Conservation (phyloP, 225 moss, liverwort and hornwort genomes). For the Polytrichum commune region DNA sequence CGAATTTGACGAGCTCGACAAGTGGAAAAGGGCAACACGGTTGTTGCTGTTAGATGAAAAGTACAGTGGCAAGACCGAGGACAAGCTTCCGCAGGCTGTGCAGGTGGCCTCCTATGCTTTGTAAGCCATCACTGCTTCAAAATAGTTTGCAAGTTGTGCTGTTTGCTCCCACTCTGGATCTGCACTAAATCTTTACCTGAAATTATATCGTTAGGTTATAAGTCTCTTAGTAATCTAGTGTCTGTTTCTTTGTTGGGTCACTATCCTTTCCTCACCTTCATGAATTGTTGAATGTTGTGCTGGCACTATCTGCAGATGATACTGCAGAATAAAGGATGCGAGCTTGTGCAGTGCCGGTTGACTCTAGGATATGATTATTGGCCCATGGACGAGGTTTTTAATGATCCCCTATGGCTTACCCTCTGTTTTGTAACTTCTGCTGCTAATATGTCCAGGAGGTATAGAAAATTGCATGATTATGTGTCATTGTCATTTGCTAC, state of each 20-base stretch:
- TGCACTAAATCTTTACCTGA: no score
- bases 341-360: conserved; percentile 70
- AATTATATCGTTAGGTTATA: no score
- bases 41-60: conserved; percentile 77
- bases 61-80: conserved; percentile 28
- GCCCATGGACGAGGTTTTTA: conserved; percentile 81
- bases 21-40: conserved; percentile 64
- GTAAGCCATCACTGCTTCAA: conserved; percentile 3
- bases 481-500: no score
- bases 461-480: no score
- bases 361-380: conserved; percentile 84
- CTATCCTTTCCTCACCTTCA: no score
- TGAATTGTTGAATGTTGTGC: no score
- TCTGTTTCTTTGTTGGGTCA: no score
- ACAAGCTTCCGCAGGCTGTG: conserved; percentile 62
- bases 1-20: conserved; percentile 25
- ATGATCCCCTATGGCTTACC: background rate
- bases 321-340: conserved; percentile 34
- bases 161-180: background rate
- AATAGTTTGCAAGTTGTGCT: background rate
- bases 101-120: conserved; percentile 54
- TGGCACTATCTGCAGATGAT: conserved; percentile 23
- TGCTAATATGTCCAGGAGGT: no score
- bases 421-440: background rate
- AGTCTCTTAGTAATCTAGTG: no score